A percentile compares a stretch with the other conserved stretches of the same genome.
phyloP scores from a whole-genome alignment of 768 basidiomycete species.

The Suillus subalutaceus region DNA sequence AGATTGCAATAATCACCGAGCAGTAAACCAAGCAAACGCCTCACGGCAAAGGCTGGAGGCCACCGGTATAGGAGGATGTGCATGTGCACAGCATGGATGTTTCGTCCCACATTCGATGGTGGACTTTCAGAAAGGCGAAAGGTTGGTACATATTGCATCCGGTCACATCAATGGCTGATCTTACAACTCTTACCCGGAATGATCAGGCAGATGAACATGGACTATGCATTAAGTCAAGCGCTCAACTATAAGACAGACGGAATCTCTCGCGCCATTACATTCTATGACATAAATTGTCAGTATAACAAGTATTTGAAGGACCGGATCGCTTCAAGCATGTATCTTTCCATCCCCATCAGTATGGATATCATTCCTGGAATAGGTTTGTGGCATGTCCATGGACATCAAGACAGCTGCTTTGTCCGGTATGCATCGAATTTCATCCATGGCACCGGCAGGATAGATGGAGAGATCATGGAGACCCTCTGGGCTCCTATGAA shows the following conservation, averaged over 20 bases:
- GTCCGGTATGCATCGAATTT: slow-evolving; percentile 7
- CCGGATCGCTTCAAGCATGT: neutral
- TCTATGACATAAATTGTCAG: slow-evolving; percentile 36
- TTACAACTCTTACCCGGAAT: neutral
- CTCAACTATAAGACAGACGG: slow-evolving; percentile 16
- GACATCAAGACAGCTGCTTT: slow-evolving; percentile 10
- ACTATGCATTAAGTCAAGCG: slow-evolving; percentile 28
- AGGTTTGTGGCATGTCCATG: slow-evolving; percentile 12
- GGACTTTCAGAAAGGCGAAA: slow-evolving; percentile 37
- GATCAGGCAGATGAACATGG: slow-evolving; percentile 32
- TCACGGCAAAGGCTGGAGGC: slow-evolving; percentile 21
- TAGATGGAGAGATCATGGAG: slow-evolving; percentile 15
- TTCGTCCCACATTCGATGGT: slow-evolving; percentile 33
- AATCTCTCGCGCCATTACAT: slow-evolving; percentile 11
- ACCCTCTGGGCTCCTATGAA: slow-evolving; percentile 10
- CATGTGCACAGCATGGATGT: slow-evolving; percentile 36
- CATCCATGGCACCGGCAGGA: neutral
- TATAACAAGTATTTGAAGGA: slow-evolving; percentile 21
- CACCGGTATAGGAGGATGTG: slow-evolving; percentile 34
- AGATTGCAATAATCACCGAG: slow-evolving; percentile 22
- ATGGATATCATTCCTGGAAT: slow-evolving; percentile 8
- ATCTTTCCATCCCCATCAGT: slow-evolving; percentile 2
- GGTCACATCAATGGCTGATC: neutral
- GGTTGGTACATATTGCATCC: slow-evolving; percentile 16
- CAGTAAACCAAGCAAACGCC: slow-evolving; percentile 19